A percentile compares a stretch with the other conserved stretches of the same genome.
phyloP scores from a whole-genome alignment of 2,329 filamentous ascomycete species.

The Colletotrichum musae region DNA sequence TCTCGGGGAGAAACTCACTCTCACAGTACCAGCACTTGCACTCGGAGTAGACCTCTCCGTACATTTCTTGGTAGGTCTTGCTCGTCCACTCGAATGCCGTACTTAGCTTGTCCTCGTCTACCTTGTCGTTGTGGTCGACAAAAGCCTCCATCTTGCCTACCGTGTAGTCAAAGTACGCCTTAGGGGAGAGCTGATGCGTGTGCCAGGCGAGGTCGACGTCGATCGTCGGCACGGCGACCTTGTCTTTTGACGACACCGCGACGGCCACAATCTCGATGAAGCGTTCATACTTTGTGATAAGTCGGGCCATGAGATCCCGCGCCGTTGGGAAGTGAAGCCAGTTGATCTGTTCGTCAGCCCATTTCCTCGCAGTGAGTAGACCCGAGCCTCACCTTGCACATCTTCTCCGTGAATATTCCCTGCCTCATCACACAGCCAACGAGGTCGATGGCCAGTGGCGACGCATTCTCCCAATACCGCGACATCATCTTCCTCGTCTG shows the following conservation, averaged over 20 bases:
- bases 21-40: slow-evolving; percentile 88
- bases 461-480: slow-evolving; percentile 57
- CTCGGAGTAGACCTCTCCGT: slow-evolving; percentile 75
- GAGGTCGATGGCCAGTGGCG: slow-evolving; percentile 55
- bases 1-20: slow-evolving; percentile 48
- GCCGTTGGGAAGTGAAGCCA: slow-evolving; percentile 79
- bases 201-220: slow-evolving; percentile 82
- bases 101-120: slow-evolving; percentile 76
- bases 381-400: slow-evolving; percentile 46
- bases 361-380: slow-evolving; percentile 73
- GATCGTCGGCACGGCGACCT: slow-evolving; percentile 74
- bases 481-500: slow-evolving; percentile 58
- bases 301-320: slow-evolving; percentile 69
- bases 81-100: slow-evolving; percentile 78
- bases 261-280: slow-evolving; percentile 70
- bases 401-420: slow-evolving; percentile 55
- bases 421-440: slow-evolving; percentile 59
- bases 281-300: slow-evolving; percentile 72
- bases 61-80: slow-evolving; percentile 74
- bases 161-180: slow-evolving; percentile 72
- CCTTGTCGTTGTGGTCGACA: slow-evolving; percentile 87
- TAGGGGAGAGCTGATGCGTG: slow-evolving; percentile 78
- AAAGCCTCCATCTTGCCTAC: slow-evolving; percentile 64
- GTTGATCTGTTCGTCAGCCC: slow-evolving; percentile 61
- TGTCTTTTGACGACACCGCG: slow-evolving; percentile 49